Base-by-base conservation (phyloP, 2,329 filamentous ascomycete genomes). In the Alternaria incomplexa region DNA sequence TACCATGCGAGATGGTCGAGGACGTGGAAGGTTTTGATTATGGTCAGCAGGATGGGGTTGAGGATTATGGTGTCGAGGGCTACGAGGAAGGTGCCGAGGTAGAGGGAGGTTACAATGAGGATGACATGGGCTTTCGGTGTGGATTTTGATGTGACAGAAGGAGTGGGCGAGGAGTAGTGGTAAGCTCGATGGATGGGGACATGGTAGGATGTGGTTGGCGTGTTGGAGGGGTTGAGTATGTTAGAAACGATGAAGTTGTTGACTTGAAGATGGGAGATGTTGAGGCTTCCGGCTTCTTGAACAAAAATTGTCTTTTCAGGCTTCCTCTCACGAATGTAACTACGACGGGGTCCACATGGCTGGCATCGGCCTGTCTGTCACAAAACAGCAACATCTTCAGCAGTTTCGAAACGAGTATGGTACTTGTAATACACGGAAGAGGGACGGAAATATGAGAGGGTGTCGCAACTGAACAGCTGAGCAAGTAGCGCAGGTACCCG, bases 1-100 rank as follows among this genome's bases (percentile, higher is more conserved):
- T 80, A 81, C 80, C 80, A 81, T 11, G 75, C 78, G 3, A 81
- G 70, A 32, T 80, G 73, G 52, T 77, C 68, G 10, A 81, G 72
- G 10, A 75, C 59, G 8, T 79, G 50, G 67, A 81, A 82, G 10
- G 80, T 59, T 61, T 81, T 74, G 2, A 80, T 81, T 57, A 83
- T 82, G n/a, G 66, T 65, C 0, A 81, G 80, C 6, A 82, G 79
- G 1, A 80, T 81, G 0, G 76, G 78, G 6, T 70, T 66, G 26
- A 83, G 77, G 64, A 83, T 82, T 11, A 77, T 83, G 51, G 77
- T 79, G 66, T 83, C 67, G 3, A 70, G 56, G 13, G 63, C 69
- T 17, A 67, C 45, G 17, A 71, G 63, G 26, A 70, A 65, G n/a
- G 59, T 63, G 7, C 56, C 58, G 5, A 71, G 48, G 17, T 32